Evolutionary conservation across 73 alveolate genomes (phyloP), one percentile per base, ranked within the genome.

Genomic region (Chromera velia): DNA sequence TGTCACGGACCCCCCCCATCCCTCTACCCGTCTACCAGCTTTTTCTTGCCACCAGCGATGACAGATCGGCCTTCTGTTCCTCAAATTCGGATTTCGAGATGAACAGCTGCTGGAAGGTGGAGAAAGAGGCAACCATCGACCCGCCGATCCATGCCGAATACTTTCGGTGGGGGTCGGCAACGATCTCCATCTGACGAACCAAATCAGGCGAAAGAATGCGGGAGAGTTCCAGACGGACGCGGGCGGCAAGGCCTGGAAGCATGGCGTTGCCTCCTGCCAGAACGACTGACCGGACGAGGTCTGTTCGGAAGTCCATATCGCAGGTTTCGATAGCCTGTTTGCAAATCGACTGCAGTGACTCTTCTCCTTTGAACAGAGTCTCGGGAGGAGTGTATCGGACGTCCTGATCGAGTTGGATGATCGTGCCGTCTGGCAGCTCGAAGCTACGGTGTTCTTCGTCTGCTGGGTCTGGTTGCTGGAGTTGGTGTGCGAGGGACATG

Each of bases 401-500:
- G 32, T 74, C 67, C 72, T 89, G 92, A 55, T 88, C 91, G n/a
- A 91, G 90, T 28, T 72, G 30, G 73, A 91, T 87, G 72, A 91
- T 91, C 76, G 86, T 87, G 47, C 95, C 93, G 76, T 88, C 93
- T 29, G 96, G 96, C 74, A 90, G 83, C 70, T 90, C 92, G 78
- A 84, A 90, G 70, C 83, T 72, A 75, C 90, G n/a, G 0, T 74
- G 82, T 83, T 90, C 96, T 75, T 88, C 87, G 48, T 46, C 46
- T 22, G 82, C 84, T 10, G 92, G 92, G 72, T 86, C 92, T 0
- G 83, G 33, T 9, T 65, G 27, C n/a, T 75, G 13, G 1, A 86
- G 31, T 13, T 82, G 83, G 32, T 72, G 46, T 26, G 80, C 87
- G 84, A 40, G 55, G 4, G 75, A 86, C 76, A 74, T 70, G 27